Evolutionary conservation across 78 protist genomes (phyloP).

Genomic region (Trichosphaerium sp.): DNA sequence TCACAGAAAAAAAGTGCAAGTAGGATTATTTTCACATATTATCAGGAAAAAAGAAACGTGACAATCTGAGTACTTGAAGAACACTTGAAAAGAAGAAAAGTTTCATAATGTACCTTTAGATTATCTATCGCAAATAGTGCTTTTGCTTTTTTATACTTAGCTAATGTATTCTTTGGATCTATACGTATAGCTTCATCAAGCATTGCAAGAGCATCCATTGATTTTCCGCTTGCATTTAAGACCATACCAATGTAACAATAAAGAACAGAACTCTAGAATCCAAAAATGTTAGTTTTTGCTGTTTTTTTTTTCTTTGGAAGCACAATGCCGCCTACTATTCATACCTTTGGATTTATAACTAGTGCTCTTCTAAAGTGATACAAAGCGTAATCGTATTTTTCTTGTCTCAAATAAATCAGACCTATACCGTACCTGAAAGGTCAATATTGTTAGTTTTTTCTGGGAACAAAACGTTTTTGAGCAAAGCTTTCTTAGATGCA

Average conservation of each 20-base stretch:
- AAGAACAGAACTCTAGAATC: conserved; percentile 56
- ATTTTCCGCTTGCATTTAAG: conserved; percentile 11
- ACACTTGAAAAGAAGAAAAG: no score
- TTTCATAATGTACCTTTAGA: no score
- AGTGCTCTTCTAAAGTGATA: conserved; percentile 65
- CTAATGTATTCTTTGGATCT: conserved; percentile 53
- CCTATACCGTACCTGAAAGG: conserved; percentile 59
- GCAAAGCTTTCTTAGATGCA: no score
- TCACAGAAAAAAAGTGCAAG: no score
- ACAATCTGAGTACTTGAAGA: no score
- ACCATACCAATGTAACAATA: conserved; percentile 76
- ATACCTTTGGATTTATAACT: conserved; percentile 57
- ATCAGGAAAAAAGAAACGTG: no score
- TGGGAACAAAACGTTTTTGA: no score
- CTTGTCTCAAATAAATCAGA: conserved; percentile 55
- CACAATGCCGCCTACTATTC: no score
- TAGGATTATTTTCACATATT: no score
- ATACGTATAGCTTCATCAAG: conserved; percentile 33
- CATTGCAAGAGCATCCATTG: conserved; percentile 25
- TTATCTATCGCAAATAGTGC: conserved; percentile 12
- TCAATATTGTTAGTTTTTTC: no score
- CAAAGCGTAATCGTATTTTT: conserved; percentile 71
- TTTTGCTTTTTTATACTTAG: conserved; percentile 52
- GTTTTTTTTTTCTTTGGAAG: no score
- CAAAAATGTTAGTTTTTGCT: no score